Conservation (phyloP, 176 grass and related monocot genomes). For the Juncus inflexus region DNA sequence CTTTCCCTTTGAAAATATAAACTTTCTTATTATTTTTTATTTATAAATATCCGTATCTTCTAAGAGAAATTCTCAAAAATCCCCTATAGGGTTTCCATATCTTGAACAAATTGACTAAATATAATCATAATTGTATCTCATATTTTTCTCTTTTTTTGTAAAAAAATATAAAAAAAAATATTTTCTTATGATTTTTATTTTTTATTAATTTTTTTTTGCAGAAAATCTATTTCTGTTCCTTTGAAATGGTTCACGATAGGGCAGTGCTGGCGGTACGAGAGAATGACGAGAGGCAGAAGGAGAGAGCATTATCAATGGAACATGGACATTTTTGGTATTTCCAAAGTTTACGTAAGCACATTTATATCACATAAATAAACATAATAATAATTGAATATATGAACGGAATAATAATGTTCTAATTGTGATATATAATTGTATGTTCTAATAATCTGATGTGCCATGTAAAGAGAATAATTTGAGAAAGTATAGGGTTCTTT, state of each 20-base stretch:
- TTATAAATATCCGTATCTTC: too few relatives aligned
- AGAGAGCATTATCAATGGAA: constrained; percentile 98
- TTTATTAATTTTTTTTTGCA: constrained; percentile 42
- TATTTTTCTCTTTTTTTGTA: not conserved
- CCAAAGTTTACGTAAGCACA: constrained; percentile 64
- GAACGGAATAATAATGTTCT: too few relatives aligned
- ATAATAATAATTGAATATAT: too few relatives aligned
- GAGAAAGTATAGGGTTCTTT: constrained; percentile 43
- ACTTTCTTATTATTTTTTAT: not conserved
- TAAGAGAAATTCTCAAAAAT: too few relatives aligned
- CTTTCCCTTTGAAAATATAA: not conserved
- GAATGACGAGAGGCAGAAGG: constrained; percentile 87
- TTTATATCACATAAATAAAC: not conserved
- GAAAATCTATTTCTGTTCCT: constrained; percentile 87
- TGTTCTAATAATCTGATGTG: too few relatives aligned
- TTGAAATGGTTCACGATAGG: constrained; percentile 99
- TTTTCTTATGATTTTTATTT: constrained; percentile 3
- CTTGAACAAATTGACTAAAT: too few relatives aligned
- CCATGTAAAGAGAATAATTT: too few relatives aligned
- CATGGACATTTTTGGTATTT: constrained; percentile 87
- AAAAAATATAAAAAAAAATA: not conserved
- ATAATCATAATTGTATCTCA: too few relatives aligned
- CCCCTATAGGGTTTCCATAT: too few relatives aligned
- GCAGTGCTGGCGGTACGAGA: constrained; percentile 92
- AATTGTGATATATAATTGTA: too few relatives aligned